Base-by-base conservation (phyloP, 148 eudicot genomes). In the Chenopodium suecicum region DNA sequence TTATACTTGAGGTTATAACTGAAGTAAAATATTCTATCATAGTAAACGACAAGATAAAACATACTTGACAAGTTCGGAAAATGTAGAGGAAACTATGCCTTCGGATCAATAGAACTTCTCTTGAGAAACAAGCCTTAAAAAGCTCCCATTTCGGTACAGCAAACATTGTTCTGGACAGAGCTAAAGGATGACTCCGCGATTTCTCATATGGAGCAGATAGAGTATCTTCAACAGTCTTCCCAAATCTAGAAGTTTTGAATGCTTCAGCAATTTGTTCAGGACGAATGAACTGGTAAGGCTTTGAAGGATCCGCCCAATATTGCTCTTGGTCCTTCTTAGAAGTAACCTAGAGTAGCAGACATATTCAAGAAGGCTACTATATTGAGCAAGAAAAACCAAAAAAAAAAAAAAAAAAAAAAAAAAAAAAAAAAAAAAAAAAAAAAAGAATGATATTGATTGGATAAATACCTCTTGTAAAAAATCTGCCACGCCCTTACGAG, bases 241-340 rank as follows among this genome's bases (percentile, higher is more conserved):
- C 98, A 85, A 88, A 87, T 83, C 87, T 85, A 67, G 96, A 95
- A 54, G 82, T 89, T 75, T 60, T 89, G 76, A 91, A 95, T 44
- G 90, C 93, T 84, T 91, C 92, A n/a, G 98, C 95, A 74, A 95
- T 88, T 80, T 86, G 84, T 63, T 87, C 74, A 76, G 88, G 92
- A 37, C 93, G 81, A 81, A 95, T 75, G 84, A 86, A 95, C 44
- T 74, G 86, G 62, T 95, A 93, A 31, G 96, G 96, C 83, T 78
- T 89, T 44, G 95, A 89, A 86, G 89, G 37, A 84, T 93, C 90
- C 29, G 91, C 97, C 98, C 98, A 92, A 82, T 95, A 95, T 80
- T 95, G 98, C 76, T 73, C 94, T 81, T 95, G 98, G 78, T 95
- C 98, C 84, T 93, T 95, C 86, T 63, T 88, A 44, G 98, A 95